Conservation (phyloP, 371 early-diverging fungal genomes). For the Mucor sp. region DNA sequence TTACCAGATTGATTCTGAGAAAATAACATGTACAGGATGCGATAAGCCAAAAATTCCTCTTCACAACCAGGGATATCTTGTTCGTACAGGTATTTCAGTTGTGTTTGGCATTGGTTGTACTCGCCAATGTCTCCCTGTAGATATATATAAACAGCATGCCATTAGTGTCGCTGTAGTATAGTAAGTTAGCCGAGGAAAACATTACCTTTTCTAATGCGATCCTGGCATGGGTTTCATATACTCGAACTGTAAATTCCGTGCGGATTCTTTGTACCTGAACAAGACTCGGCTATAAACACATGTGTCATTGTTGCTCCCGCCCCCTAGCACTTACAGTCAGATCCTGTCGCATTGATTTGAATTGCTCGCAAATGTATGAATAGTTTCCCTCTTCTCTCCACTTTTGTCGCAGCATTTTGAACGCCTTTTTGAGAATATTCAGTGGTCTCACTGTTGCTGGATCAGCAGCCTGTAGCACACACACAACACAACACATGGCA, state of each 20-base stretch:
- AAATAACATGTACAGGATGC: conserved; percentile 87
- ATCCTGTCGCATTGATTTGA: conserved; percentile 75
- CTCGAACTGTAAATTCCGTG: conserved; percentile 89
- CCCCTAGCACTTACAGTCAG: conserved; percentile 66
- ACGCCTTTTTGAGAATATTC: conserved; percentile 69
- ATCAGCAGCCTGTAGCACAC: conserved; percentile 82
- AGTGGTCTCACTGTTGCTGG: conserved; percentile 90
- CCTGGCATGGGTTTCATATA: conserved; percentile 93
- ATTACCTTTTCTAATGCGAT: conserved; percentile 91
- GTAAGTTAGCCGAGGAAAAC: too few relatives aligned
- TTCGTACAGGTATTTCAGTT: conserved; percentile 86
- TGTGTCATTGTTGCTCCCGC: too few relatives aligned
- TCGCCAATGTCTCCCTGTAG: conserved; percentile 90
- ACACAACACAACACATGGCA: too few relatives aligned
- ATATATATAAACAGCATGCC: neutral
- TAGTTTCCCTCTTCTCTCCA: conserved; percentile 86
- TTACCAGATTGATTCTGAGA: conserved; percentile 84
- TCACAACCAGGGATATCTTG: conserved; percentile 66
- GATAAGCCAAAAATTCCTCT: conserved; percentile 90
- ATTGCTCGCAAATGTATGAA: conserved; percentile 91
- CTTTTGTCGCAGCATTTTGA: conserved; percentile 72
- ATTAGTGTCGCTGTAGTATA: neutral
- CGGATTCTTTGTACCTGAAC: conserved; percentile 88
- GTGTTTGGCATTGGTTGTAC: conserved; percentile 96
- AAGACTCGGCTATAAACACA: neutral